phyloP scores from a whole-genome alignment of 331 rosid species.

The Rosa hybrid region DNA sequence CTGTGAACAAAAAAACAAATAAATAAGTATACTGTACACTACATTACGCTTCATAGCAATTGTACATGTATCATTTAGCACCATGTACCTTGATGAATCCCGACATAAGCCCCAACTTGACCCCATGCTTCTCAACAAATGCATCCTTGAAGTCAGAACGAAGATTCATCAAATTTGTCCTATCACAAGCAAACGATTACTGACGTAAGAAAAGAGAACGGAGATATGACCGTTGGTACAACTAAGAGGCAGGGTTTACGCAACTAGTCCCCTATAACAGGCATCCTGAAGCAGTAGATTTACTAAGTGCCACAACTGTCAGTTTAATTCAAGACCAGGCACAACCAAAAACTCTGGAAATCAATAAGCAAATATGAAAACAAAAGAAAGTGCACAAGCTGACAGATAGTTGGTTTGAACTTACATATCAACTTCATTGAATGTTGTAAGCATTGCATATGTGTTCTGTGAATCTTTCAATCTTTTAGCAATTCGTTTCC shows the following conservation, averaged over 20 bases:
- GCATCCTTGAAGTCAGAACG: slow-evolving; percentile 90
- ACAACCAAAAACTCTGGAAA: not conserved
- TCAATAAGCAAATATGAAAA: not conserved
- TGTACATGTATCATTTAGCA: not conserved
- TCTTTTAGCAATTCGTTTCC: slow-evolving; percentile 74
- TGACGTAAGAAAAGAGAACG: slow-evolving; percentile 22
- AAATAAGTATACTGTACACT: not conserved
- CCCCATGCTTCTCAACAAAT: slow-evolving; percentile 87
- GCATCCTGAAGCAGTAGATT: not conserved
- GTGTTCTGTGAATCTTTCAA: slow-evolving; percentile 92
- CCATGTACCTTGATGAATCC: slow-evolving; percentile 76
- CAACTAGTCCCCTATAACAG: not conserved
- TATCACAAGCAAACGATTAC: slow-evolving; percentile 41
- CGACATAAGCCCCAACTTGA: slow-evolving; percentile 88
- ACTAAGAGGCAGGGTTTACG: not conserved
- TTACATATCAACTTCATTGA: slow-evolving; percentile 93
- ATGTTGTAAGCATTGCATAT: slow-evolving; percentile 84
- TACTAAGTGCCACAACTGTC: not conserved
- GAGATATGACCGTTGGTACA: not conserved
- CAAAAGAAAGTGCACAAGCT: slow-evolving; percentile 11
- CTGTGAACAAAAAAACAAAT: slow-evolving; percentile 28
- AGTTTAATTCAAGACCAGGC: slow-evolving; percentile 11
- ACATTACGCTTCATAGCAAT: slow-evolving; percentile 11
- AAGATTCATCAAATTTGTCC: slow-evolving; percentile 94
- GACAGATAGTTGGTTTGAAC: slow-evolving; percentile 28